Evolutionary conservation across 2,329 filamentous ascomycete genomes (phyloP).

Genomic region (Verticillium nubilum): DNA sequence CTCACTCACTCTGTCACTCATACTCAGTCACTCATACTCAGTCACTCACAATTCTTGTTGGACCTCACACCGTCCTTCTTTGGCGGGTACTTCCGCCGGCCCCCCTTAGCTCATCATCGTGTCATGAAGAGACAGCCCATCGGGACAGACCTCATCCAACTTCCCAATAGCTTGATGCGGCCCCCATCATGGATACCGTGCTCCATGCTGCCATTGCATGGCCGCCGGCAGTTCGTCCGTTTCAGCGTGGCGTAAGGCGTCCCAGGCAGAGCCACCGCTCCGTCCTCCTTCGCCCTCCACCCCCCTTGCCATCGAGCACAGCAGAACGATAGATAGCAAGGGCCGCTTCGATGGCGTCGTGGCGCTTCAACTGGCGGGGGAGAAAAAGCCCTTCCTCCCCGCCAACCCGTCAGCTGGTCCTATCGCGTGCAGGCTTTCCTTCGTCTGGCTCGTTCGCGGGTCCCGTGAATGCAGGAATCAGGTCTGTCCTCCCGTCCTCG

Average conservation of each 20-base stretch:
- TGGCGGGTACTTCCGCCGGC: not conserved
- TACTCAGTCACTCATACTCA: no score
- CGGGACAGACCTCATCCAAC: not conserved
- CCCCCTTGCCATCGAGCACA: not conserved
- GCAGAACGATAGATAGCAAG: not conserved
- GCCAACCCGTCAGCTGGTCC: not conserved
- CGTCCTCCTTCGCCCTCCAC: not conserved
- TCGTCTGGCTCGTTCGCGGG: not conserved
- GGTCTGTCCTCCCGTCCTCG: not conserved
- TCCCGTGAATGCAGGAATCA: not conserved
- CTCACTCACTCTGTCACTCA: no score
- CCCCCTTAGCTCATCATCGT: not conserved
- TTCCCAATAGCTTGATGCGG: not conserved
- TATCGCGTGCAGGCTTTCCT: not conserved
- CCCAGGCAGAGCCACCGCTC: not conserved
- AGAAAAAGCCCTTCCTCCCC: not conserved
- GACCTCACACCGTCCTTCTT: not conserved
- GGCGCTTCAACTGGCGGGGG: not conserved
- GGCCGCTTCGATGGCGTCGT: not conserved
- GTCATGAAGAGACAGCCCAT: not conserved
- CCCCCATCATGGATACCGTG: not conserved
- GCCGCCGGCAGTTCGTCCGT: not conserved
- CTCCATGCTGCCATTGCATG: not conserved
- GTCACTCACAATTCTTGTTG: no score
- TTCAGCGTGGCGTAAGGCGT: not conserved